A percentile compares a stretch with the other conserved stretches of the same genome.
These are phyloP conservation scores for Phytopythium chamaehyphon DNA, from an alignment of 352 stramenopile species.

Conservation along the genomic window DNA sequence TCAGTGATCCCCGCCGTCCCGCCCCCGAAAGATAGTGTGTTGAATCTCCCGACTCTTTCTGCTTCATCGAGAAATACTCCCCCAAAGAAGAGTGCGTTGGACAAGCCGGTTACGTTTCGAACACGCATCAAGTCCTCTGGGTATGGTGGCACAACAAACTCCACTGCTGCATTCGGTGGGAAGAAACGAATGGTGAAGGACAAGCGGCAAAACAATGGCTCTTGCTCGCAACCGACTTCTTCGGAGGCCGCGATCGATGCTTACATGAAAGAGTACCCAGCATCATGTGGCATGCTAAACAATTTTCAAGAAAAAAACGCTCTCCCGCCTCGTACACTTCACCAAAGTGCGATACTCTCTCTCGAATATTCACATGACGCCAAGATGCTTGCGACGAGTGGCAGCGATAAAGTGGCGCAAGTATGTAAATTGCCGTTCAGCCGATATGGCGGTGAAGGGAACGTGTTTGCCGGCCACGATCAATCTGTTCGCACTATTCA, in stretches of 20 bases:
- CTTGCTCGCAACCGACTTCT: background rate
- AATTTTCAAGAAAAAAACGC: slow-evolving; percentile 55
- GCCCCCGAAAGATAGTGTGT: slow-evolving; percentile 42
- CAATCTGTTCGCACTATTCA: slow-evolving; percentile 56
- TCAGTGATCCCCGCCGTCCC: slow-evolving; percentile 50
- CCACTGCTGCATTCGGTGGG: background rate
- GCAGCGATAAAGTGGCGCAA: slow-evolving; percentile 58
- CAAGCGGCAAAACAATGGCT: background rate
- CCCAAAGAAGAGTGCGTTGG: slow-evolving; percentile 28
- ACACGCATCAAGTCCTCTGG: slow-evolving; percentile 77
- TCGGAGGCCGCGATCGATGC: slow-evolving; percentile 15
- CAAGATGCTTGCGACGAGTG: slow-evolving; percentile 65
- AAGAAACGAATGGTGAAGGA: slow-evolving; percentile 2
- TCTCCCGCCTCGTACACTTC: slow-evolving; percentile 45
- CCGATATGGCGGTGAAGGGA: slow-evolving; percentile 59
- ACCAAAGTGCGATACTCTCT: slow-evolving; percentile 64
- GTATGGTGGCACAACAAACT: slow-evolving; percentile 40
- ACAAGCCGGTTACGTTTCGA: slow-evolving; percentile 83
- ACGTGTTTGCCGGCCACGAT: slow-evolving; percentile 67
- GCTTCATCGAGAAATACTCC: slow-evolving; percentile 10
- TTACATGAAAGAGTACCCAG: slow-evolving; percentile 75
- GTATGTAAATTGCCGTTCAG: slow-evolving; percentile 69
- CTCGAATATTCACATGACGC: slow-evolving; percentile 78
- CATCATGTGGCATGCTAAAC: slow-evolving; percentile 46
- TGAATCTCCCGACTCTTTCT: slow-evolving; percentile 48